Conservation (phyloP, 495 filamentous ascomycete species). For the Platismatia glauca region DNA sequence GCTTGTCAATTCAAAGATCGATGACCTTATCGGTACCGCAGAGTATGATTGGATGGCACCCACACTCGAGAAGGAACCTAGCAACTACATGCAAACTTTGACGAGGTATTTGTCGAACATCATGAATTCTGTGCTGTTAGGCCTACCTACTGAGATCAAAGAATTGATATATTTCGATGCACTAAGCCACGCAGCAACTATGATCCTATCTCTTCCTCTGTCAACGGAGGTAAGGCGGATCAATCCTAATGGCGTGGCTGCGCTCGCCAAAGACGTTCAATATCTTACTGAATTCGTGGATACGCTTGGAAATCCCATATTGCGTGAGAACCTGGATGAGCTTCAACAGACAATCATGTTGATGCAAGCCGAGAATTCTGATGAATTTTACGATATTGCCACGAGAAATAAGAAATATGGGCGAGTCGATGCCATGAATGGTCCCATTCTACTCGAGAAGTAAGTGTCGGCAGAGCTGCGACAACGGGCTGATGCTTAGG, state of each 20-base stretch:
- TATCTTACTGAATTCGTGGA: slow-evolving; percentile 80
- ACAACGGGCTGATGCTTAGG: neutral
- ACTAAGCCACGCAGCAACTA: slow-evolving; percentile 76
- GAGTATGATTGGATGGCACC: slow-evolving; percentile 89
- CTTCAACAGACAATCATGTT: slow-evolving; percentile 82
- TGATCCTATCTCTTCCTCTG: slow-evolving; percentile 82
- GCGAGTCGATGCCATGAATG: slow-evolving; percentile 81
- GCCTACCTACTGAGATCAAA: slow-evolving; percentile 88
- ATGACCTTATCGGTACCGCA: slow-evolving; percentile 90
- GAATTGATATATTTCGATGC: slow-evolving; percentile 97
- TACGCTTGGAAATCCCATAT: slow-evolving; percentile 66
- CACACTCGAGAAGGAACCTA: slow-evolving; percentile 56
- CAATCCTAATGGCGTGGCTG: slow-evolving; percentile 73
- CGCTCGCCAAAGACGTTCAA: slow-evolving; percentile 71
- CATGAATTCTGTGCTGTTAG: slow-evolving; percentile 87
- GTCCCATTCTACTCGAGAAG: slow-evolving; percentile 83
- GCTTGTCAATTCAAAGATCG: slow-evolving; percentile 96
- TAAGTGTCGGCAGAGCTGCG: slow-evolving; percentile 42
- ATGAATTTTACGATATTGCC: slow-evolving; percentile 88
- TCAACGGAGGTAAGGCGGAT: slow-evolving; percentile 72
- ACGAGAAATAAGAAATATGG: slow-evolving; percentile 86
- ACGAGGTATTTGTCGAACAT: slow-evolving; percentile 92
- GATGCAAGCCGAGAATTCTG: slow-evolving; percentile 78
- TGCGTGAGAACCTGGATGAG: slow-evolving; percentile 82
- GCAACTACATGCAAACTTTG: slow-evolving; percentile 88